Evolutionary conservation across 1,284 basidiomycete genomes (phyloP), one percentile per base, ranked within the genome.

Genomic region (Pseudozyma sp.): DNA sequence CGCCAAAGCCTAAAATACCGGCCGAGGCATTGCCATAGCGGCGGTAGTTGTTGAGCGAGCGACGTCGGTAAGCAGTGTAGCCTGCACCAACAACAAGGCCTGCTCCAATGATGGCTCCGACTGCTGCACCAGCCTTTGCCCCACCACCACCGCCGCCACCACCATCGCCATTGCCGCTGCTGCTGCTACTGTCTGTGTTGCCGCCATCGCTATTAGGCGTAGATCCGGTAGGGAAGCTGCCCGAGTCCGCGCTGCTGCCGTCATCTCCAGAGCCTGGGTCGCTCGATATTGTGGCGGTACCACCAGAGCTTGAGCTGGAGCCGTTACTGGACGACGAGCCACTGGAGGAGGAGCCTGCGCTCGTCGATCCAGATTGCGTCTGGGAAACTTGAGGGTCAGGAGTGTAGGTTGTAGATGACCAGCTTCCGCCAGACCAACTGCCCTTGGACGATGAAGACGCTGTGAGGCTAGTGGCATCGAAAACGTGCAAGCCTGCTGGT

Each of bases 1-100:
- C 62, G 4, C 55, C 59, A 14, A 71, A 59, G 39, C 76, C 69
- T 0, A 79, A 54, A 9, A 80, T 52, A 6, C 59, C 77, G 5
- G 59, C 74, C 2, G 67, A 73, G 5, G 59, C 74, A 31, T 75
- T 64, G 35, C 78, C 77, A 25, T 69, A 70, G 10, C 61, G 57
- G 11, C 76, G 65, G 39, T 71, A 78, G 44, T 76, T 63, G 60
- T 67, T 59, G 51, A 67, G 56, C 39, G 77, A 50, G 14, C 68
- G 57, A 16, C 65, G 69, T 13, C 78, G 65, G 52, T 81, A 80
- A 9, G 64, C 47, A 13, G 63, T 58, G 40, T 81, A 82, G 12
- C 71, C 81, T 2, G 60, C 81, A 8, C 78, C 81, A 6, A 72
- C 66, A 12, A 79, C 64, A 14, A 82, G 70, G n/a, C 79, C 81